Percentiles rank a stretch among this genome's conserved stretches.
phyloP scores from a whole-genome alignment of 2,329 filamentous ascomycete genomes.

The Chrysosporium keratinophilum region DNA sequence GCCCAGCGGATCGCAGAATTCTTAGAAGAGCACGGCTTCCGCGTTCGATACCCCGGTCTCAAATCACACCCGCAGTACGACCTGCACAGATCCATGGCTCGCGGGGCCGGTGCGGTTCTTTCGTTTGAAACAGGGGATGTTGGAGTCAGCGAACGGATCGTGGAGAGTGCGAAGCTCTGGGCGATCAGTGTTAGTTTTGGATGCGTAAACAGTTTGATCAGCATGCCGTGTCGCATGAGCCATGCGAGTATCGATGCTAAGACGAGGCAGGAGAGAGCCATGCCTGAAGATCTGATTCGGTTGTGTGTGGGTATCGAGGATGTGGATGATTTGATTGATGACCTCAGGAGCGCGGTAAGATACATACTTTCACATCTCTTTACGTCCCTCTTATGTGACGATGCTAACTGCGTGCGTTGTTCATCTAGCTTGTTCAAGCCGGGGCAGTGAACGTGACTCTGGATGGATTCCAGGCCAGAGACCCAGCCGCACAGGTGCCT shows the following conservation, averaged over 20 bases:
- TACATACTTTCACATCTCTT: not conserved
- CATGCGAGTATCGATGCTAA: conserved; percentile 97
- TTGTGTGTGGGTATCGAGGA: conserved; percentile 97
- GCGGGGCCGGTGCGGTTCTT: conserved; percentile 85
- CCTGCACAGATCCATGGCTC: conserved; percentile 88
- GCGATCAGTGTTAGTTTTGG: conserved; percentile 96
- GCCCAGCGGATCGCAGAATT: conserved; percentile 86
- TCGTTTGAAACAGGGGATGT: conserved; percentile 93
- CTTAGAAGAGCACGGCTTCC: conserved; percentile 82
- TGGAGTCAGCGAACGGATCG: conserved; percentile 75
- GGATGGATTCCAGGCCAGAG: conserved; percentile 64
- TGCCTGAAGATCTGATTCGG: conserved; percentile 94
- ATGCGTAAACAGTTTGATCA: conserved; percentile 96
- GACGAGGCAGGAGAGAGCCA: conserved; percentile 73
- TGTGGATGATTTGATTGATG: conserved; percentile 79
- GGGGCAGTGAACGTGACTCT: conserved; percentile 80
- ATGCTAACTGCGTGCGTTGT: conserved; percentile 11
- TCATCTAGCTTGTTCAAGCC: conserved; percentile 69
- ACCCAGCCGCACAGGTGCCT: conserved; percentile 1
- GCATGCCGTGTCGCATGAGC: conserved; percentile 99
- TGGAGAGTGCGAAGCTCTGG: conserved; percentile 84
- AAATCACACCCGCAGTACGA: conserved; percentile 95
- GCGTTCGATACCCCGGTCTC: conserved; percentile 86
- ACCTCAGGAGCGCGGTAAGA: conserved; percentile 73
- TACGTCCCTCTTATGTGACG: not conserved